These are phyloP conservation scores for Volvariella surrecta DNA, from an alignment of 1,284 basidiomycete genomes.

Conservation along the genomic window DNA sequence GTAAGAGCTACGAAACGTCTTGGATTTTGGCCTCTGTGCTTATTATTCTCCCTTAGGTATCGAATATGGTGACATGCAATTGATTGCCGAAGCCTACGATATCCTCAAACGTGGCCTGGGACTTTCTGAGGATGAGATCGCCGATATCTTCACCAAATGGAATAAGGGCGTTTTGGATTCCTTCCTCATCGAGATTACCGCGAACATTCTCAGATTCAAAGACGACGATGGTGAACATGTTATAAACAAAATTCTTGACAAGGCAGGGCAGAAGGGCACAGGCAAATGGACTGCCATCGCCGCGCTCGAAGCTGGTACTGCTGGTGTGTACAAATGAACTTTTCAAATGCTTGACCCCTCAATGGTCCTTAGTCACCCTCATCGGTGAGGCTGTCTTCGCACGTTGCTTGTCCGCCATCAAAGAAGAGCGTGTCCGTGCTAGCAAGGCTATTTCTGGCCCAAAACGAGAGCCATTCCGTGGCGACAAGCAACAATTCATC, in stretches of 20 bases:
- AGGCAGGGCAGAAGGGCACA: conserved; percentile 98
- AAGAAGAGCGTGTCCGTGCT: conserved; percentile 93
- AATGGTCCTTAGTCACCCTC: conserved; percentile 70
- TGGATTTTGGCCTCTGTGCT: conserved; percentile 1
- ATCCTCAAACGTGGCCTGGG: conserved; percentile 97
- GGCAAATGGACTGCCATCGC: conserved; percentile 99
- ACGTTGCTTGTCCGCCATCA: conserved; percentile 95
- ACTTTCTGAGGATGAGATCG: conserved; percentile 78
- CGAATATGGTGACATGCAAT: conserved; percentile 99
- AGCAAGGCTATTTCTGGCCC: conserved; percentile 89
- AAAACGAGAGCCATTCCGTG: conserved; percentile 87
- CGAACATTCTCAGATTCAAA: conserved; percentile 93
- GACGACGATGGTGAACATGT: conserved; percentile 92
- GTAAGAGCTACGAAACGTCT: conserved; percentile 34
- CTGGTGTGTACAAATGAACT: conserved; percentile 36
- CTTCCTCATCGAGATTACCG: conserved; percentile 98
- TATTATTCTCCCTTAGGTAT: conserved; percentile 52
- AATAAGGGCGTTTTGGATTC: conserved; percentile 99
- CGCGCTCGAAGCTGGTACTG: conserved; percentile 91
- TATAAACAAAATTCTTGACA: conserved; percentile 90
- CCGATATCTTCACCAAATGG: conserved; percentile 87
- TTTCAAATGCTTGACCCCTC: conserved; percentile 10
- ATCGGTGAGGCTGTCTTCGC: conserved; percentile 99
- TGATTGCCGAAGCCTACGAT: conserved; percentile 98
- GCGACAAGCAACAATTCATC: conserved; percentile 99